Base-by-base conservation (phyloP, 331 rosid species). In the Telfairia occidentalis region DNA sequence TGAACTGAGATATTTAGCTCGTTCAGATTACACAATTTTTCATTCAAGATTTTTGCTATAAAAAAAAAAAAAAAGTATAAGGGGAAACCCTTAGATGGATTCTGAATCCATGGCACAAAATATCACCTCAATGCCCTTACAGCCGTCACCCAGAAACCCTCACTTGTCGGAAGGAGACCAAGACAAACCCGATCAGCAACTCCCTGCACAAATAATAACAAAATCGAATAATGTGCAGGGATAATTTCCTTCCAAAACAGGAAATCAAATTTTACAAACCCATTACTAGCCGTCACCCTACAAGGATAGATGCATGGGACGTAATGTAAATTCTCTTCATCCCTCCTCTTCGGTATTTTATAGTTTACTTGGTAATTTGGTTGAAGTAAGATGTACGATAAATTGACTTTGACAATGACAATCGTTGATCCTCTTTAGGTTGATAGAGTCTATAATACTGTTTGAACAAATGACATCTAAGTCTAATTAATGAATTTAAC, bases 111-210 rank as follows among this genome's bases (percentile, higher is more conserved):
- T 38, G 52, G 32, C 38, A 74, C 54, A 53, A 55, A 65, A 37
- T 52, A 54, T 82, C 84, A 94, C 98, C 97, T 87, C 85, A 91
- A 84, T 78, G 97, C 90, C 88, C 83, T 85, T 48, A 90, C 93
- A 61, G 96, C 96, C 38, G 96, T 91, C 46, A 74, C 83, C 99
- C 99, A 95, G 84, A 96, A 87, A 58, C 85, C 82, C 78, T 88
- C 96, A 77, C 99, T 90, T 48, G 96, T 84, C 55, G 96, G 99
- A 83, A 95, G 69, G 82, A 91, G 99, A 85, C 96, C 99, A n/a
- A 95, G 96, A 84, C 96, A 91, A 64, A 89, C 97, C 73, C 96
- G 92, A 83, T 95, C 87, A 80, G 97, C 96, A 72, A 95, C 87
- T 73, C 88, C 83, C 96, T 90, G 89, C 10, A 75, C 54, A 66